phyloP scores from a whole-genome alignment of 805 yeast genomes.

The Kuraishia piskuri region DNA sequence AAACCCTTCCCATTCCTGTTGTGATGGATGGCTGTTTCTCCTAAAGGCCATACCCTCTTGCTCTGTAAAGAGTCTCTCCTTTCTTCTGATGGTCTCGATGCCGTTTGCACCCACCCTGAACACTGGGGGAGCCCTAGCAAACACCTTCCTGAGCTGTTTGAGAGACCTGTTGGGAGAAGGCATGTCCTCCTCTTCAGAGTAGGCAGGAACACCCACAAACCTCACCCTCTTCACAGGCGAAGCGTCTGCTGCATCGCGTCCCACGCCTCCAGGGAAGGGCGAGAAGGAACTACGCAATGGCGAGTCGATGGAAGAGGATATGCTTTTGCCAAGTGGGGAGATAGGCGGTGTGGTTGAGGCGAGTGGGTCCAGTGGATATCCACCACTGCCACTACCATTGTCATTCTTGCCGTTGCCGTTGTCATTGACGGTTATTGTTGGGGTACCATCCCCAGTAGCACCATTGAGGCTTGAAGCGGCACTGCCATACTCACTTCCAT shows the following conservation, averaged over 20 bases:
- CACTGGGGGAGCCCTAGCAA: slow-evolving; percentile 22
- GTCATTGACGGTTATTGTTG: background rate
- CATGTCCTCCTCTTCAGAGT: slow-evolving; percentile 45
- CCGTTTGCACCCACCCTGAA: slow-evolving; percentile 8
- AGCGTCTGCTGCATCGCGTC: slow-evolving; percentile 1
- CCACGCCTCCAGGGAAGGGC: background rate
- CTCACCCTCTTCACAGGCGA: slow-evolving; percentile 33
- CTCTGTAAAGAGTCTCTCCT: slow-evolving; percentile 20
- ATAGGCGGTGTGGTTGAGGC: background rate
- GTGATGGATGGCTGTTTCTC: slow-evolving; percentile 10
- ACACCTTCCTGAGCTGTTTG: slow-evolving; percentile 25
- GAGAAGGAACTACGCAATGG: background rate
- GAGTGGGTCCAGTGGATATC: background rate
- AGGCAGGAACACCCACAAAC: slow-evolving; percentile 43
- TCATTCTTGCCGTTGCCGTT: background rate
- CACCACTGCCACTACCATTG: too few species aligned
- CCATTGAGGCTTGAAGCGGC: background rate
- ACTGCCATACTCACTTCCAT: background rate
- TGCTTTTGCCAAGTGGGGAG: background rate
- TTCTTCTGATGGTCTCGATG: slow-evolving; percentile 13
- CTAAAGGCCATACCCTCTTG: slow-evolving; percentile 29
- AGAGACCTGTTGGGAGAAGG: slow-evolving; percentile 32
- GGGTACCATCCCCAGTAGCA: background rate
- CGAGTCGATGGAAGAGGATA: background rate
- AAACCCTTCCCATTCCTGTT: slow-evolving; percentile 16